Evolutionary conservation across 2,329 filamentous ascomycete species (phyloP), one percentile per base, ranked within the genome.

Genomic region (Immersiporthe knoxdaviesiana): DNA sequence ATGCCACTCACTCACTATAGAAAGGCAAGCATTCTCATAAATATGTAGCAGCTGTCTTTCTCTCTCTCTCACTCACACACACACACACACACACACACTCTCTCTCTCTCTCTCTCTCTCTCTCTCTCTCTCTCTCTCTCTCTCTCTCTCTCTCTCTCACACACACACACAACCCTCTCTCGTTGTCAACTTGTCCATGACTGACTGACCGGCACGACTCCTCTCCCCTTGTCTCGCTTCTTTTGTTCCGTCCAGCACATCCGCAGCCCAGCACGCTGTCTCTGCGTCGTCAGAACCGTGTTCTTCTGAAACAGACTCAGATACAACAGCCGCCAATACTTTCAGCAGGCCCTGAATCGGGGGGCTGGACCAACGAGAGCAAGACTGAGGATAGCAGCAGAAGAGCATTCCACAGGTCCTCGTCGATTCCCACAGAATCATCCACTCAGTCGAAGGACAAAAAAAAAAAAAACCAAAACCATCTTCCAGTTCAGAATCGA

Each of bases 271-370:
- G 27, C 52, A 30, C n/a, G 14, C 24, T 56, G 27, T 47, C 44
- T n/a, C 44, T n/a, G 52, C 24, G 52, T 56, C 24, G 52, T 30
- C 52, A 32, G 24, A 32, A 56, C 24, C 52, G 27, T 32, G 24
- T 56, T 32, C 24, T 30, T 14, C 52, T 56, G 52, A 56, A 56
- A 56, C 52, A 14, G 27, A 27, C 24, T 30, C 52, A 32, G 52
- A 32, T 56, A 56, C 52, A 16, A 16, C 52, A 8, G 52, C 52
- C 52, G 52, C 52, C 52, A 30, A 56, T 56, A 56, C 52, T 30
- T 56, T 24, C n/a, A 18, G 6, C 24, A 30, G 52, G 27, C 52
- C n/a, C 27, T 56, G 12, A 7, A 18, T n/a, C 18, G 44, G 44
- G 50, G 24, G 24, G 24, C 24, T 30, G 52, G 52, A 30, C 24